phyloP scores from a whole-genome alignment of 2,329 filamentous ascomycete genomes.

The Pestalotiopsis sp. region DNA sequence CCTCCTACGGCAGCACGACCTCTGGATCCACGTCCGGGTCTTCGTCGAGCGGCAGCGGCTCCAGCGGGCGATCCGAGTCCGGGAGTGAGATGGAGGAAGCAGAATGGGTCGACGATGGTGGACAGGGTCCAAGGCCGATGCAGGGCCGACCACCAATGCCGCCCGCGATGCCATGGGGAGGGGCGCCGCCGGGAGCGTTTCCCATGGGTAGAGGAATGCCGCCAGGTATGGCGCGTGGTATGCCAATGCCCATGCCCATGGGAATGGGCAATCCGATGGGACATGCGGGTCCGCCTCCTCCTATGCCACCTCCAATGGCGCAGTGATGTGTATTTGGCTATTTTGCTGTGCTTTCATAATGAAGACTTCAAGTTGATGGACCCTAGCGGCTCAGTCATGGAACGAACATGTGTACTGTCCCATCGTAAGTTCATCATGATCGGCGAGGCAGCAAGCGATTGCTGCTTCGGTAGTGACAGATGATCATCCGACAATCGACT shows the following conservation, averaged over 20 bases:
- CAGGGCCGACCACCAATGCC: neutral
- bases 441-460: neutral
- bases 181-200: slow-evolving; percentile 4
- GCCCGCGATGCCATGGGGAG: neutral
- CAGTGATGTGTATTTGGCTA: neutral
- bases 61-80: neutral
- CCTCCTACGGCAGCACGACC: neutral
- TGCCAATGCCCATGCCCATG: slow-evolving; percentile 5
- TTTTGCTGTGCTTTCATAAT: no score
- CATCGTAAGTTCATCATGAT: no score
- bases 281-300: slow-evolving; percentile 24
- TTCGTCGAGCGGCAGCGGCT: neutral
- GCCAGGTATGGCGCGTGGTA: slow-evolving; percentile 12
- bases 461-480: neutral
- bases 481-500: slow-evolving; percentile 21
- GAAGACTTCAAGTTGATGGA: no score
- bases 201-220: slow-evolving; percentile 13
- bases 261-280: slow-evolving; percentile 14
- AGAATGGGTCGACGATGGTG: neutral
- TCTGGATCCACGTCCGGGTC: slow-evolving; percentile 3
- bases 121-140: neutral
- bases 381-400: neutral
- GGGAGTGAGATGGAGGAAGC: slow-evolving; percentile 7
- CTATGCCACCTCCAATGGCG: slow-evolving; percentile 14
- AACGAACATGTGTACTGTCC: neutral